Evolutionary conservation across 768 basidiomycete species (phyloP).

Genomic region (Amanita pseudoporphyria): DNA sequence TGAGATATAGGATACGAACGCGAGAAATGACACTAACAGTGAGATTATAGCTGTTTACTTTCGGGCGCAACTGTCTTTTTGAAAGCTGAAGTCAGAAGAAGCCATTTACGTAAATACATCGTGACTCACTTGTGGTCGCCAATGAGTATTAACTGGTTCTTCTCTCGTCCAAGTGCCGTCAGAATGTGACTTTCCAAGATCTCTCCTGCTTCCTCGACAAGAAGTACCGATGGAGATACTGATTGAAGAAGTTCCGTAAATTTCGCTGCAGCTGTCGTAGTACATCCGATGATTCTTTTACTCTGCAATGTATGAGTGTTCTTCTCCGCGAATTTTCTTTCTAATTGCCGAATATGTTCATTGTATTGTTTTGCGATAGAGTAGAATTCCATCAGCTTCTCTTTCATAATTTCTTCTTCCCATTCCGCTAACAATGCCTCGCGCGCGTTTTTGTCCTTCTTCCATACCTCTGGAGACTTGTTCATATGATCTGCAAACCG

Average conservation of each 20-base stretch:
- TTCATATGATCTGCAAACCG: slow-evolving; percentile 22
- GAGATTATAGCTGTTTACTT: slow-evolving; percentile 54
- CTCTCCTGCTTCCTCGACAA: slow-evolving; percentile 70
- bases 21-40: slow-evolving; percentile 27
- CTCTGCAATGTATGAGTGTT: slow-evolving; percentile 24
- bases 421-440: slow-evolving; percentile 21
- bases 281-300: slow-evolving; percentile 57
- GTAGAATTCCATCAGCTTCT: slow-evolving; percentile 25
- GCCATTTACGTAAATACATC: not conserved
- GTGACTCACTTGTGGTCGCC: slow-evolving; percentile 60
- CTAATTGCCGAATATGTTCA: slow-evolving; percentile 23
- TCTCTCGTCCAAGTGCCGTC: slow-evolving; percentile 38
- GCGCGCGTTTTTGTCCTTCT: slow-evolving; percentile 20
- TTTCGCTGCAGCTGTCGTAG: slow-evolving; percentile 63
- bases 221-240: slow-evolving; percentile 38
- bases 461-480: slow-evolving; percentile 27
- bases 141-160: slow-evolving; percentile 52
- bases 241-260: slow-evolving; percentile 37
- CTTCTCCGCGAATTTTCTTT: slow-evolving; percentile 25
- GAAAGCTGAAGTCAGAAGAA: not conserved
- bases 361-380: slow-evolving; percentile 30
- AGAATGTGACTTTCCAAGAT: slow-evolving; percentile 61
- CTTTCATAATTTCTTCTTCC: slow-evolving; percentile 24
- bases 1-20: not conserved
- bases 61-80: slow-evolving; percentile 59